Evolutionary conservation across 257 asterid genomes (phyloP).

Genomic region (Solanum tacnaense): DNA sequence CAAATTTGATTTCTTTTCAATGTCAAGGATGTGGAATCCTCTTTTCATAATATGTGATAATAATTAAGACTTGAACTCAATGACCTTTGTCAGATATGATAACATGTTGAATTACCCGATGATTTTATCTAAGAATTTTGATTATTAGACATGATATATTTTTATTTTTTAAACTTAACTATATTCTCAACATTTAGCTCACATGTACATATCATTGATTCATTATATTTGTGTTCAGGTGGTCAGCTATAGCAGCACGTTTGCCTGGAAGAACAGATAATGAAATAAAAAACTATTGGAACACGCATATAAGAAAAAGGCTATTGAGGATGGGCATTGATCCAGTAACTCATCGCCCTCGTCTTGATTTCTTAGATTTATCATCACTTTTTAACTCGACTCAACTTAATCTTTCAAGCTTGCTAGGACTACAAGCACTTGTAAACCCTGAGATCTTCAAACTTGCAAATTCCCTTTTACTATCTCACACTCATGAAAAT

Average conservation of each 20-base stretch:
- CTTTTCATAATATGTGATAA: not conserved
- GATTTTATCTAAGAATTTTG: not conserved
- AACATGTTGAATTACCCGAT: not conserved
- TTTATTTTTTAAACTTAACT: not conserved
- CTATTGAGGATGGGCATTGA: conserved; percentile 67
- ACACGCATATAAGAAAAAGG: conserved; percentile 68
- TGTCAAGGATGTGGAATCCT: not conserved
- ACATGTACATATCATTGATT: not conserved
- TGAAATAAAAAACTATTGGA: conserved; percentile 83
- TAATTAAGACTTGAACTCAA: not conserved
- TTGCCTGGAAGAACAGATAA: conserved; percentile 83
- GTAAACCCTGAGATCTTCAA: conserved; percentile 49
- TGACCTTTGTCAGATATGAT: not conserved
- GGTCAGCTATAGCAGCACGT: conserved; percentile 83
- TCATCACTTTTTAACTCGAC: conserved; percentile 50
- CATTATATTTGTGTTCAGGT: conserved; percentile 10
- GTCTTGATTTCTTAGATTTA: conserved; percentile 58
- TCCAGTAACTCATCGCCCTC: conserved; percentile 76
- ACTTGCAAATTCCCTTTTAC: conserved; percentile 30
- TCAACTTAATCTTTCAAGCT: conserved; percentile 42
- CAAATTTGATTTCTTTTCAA: not conserved
- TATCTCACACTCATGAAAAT: conserved; percentile 17
- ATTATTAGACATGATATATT: not conserved
- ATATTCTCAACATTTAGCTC: not conserved
- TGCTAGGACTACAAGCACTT: conserved; percentile 56